These are phyloP conservation scores for Globisporangium barbulae DNA, from an alignment of 352 stramenopile genomes.

Conservation along the genomic window DNA sequence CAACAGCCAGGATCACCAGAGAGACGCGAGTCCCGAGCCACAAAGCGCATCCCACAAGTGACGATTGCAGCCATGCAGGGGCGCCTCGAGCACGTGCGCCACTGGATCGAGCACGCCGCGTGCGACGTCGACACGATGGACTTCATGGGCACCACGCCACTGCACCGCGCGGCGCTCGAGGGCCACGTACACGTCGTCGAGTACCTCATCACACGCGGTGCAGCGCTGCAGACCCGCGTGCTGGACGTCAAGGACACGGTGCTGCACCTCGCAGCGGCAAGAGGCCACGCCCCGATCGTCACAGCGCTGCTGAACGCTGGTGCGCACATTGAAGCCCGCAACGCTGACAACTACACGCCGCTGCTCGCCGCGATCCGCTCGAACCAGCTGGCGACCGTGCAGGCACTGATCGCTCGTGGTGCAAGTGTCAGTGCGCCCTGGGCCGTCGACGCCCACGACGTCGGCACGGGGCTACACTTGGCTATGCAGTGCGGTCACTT, in stretches of 20 bases:
- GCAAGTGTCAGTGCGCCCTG: slow-evolving; percentile 20
- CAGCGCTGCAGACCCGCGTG: slow-evolving; percentile 19
- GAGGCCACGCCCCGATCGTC: slow-evolving; percentile 24
- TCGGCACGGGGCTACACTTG: slow-evolving; percentile 31
- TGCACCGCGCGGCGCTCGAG: slow-evolving; percentile 19
- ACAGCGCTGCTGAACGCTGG: slow-evolving; percentile 29
- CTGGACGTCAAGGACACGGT: slow-evolving; percentile 27
- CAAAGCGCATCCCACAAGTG: slow-evolving; percentile 6
- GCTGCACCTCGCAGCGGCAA: slow-evolving; percentile 35
- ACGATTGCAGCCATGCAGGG: slow-evolving; percentile 19
- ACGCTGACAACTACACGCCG: slow-evolving; percentile 28
- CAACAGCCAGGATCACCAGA: background rate
- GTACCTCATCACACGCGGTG: slow-evolving; percentile 24
- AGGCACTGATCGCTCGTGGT: slow-evolving; percentile 31
- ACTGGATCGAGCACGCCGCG: slow-evolving; percentile 22
- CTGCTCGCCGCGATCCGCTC: slow-evolving; percentile 27
- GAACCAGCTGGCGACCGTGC: slow-evolving; percentile 33
- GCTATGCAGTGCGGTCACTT: slow-evolving; percentile 27
- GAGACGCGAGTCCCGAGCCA: background rate
- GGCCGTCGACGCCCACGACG: background rate
- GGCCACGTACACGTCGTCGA: slow-evolving; percentile 26
- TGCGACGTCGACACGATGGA: slow-evolving; percentile 19
- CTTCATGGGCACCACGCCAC: slow-evolving; percentile 11
- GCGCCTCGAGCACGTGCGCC: slow-evolving; percentile 19
- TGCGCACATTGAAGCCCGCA: slow-evolving; percentile 25